phyloP scores from a whole-genome alignment of 345 rosid genomes.

The Turnera subulata region DNA sequence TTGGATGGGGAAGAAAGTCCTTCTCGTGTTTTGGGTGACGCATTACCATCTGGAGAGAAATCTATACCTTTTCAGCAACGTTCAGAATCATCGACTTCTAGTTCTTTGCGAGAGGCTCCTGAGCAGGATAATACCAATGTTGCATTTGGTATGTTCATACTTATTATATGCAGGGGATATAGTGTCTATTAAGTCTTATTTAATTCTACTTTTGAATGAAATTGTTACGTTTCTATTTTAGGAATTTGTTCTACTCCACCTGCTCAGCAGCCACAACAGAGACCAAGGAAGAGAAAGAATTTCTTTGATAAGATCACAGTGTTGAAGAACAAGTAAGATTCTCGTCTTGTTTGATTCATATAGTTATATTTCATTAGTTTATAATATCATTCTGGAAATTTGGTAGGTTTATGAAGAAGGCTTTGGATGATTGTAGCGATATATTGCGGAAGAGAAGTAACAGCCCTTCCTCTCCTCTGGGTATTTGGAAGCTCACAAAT shows the following conservation, averaged over 20 bases:
- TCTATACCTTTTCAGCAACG: conserved; percentile 40
- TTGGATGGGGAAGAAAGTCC: conserved; percentile 37
- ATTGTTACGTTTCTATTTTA: conserved; percentile 15
- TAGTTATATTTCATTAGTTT: conserved; percentile 4
- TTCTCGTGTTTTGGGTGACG: conserved; percentile 39
- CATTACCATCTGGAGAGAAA: conserved; percentile 33
- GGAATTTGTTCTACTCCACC: conserved; percentile 65
- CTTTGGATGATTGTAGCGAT: conserved; percentile 51
- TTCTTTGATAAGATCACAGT: conserved; percentile 55
- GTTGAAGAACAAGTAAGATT: conserved; percentile 58
- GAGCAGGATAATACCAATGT: conserved; percentile 1
- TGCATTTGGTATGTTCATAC: conserved; percentile 45
- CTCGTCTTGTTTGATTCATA: conserved; percentile 1
- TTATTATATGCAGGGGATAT: background rate
- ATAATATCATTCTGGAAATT: conserved; percentile 16
- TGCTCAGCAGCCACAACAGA: conserved; percentile 32
- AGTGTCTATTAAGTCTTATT: background rate
- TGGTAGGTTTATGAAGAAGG: conserved; percentile 49
- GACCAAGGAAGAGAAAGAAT: conserved; percentile 40
- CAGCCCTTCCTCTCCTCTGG: conserved; percentile 42
- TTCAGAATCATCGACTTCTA: conserved; percentile 42
- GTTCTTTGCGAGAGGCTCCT: conserved; percentile 21
- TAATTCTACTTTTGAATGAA: no score
- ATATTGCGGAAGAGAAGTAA: conserved; percentile 45
- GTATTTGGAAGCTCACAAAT: conserved; percentile 54